phyloP scores from a whole-genome alignment of 345 rosid genomes.

The Leavenworthia alabamica region DNA sequence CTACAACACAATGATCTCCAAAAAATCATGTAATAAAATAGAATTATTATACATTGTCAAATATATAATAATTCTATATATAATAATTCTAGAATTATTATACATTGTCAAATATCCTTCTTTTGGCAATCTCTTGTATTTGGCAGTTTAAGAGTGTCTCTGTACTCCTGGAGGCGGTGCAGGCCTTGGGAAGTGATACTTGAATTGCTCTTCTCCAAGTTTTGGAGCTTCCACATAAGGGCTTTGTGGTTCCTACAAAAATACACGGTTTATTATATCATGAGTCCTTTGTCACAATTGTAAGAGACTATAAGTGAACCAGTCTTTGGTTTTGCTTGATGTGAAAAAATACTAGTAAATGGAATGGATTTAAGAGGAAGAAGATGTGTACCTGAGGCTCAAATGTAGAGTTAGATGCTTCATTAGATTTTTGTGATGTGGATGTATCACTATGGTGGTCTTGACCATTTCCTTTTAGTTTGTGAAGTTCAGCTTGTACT shows the following conservation, averaged over 20 bases:
- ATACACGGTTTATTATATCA: neutral
- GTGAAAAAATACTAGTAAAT: slow-evolving; percentile 11
- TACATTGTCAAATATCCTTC: slow-evolving; percentile 23
- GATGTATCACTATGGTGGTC: slow-evolving; percentile 38
- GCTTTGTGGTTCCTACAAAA: slow-evolving; percentile 37
- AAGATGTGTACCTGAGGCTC: slow-evolving; percentile 50
- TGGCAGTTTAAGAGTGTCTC: slow-evolving; percentile 44
- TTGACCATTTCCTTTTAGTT: slow-evolving; percentile 54
- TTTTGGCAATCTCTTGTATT: too few species aligned
- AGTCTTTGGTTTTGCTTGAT: neutral
- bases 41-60: slow-evolving; percentile 22
- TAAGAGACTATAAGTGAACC: neutral
- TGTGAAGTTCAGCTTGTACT: slow-evolving; percentile 33
- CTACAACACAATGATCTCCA: slow-evolving; percentile 20
- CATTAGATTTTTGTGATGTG: slow-evolving; percentile 47
- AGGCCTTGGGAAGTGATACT: slow-evolving; percentile 56
- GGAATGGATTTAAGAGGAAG: neutral
- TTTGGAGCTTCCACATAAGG: slow-evolving; percentile 81
- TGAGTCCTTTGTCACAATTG: neutral
- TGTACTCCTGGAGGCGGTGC: slow-evolving; percentile 77
- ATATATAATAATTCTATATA: too few species aligned
- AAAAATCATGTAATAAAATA: neutral
- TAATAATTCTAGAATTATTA: too few species aligned
- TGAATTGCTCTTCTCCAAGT: slow-evolving; percentile 37
- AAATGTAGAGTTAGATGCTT: slow-evolving; percentile 40